Percentiles rank a stretch among this genome's conserved stretches.
phyloP scores from a whole-genome alignment of 345 rosid species.

The Bruguiera parviflora region DNA sequence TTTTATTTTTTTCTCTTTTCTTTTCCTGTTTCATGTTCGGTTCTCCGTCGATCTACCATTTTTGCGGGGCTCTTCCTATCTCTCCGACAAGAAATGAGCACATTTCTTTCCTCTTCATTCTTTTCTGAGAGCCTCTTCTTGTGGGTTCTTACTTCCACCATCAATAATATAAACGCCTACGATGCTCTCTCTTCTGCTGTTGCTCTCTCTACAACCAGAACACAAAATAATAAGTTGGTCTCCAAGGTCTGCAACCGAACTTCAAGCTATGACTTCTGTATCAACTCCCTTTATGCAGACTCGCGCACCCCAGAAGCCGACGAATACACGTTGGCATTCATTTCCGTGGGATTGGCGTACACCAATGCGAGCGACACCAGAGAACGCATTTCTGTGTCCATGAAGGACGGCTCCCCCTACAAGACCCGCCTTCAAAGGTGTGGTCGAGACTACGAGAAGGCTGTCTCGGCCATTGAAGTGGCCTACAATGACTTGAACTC shows the following conservation, averaged over 20 bases:
- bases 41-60: no score
- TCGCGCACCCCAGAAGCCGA: conserved; percentile 36
- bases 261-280: conserved; percentile 27
- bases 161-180: background rate
- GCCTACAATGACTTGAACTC: conserved; percentile 41
- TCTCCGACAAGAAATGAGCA: background rate
- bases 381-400: conserved; percentile 18
- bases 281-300: conserved; percentile 43
- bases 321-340: conserved; percentile 29
- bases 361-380: conserved; percentile 33
- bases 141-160: background rate
- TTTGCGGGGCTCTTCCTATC: no score
- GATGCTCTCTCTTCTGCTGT: background rate
- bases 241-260: conserved; percentile 31
- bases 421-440: conserved; percentile 22
- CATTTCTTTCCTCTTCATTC: background rate
- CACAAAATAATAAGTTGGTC: conserved; percentile 18
- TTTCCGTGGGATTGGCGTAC: conserved; percentile 38
- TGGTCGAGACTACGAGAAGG: conserved; percentile 17
- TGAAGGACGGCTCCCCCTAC: background rate
- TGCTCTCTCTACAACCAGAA: background rate
- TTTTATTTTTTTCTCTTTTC: no score
- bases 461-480: conserved; percentile 17
- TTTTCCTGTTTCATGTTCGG: no score
- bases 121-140: background rate